Evolutionary conservation across 805 yeast genomes (phyloP), one percentile per base, ranked within the genome.

Genomic region (Saturnispora quitensis): DNA sequence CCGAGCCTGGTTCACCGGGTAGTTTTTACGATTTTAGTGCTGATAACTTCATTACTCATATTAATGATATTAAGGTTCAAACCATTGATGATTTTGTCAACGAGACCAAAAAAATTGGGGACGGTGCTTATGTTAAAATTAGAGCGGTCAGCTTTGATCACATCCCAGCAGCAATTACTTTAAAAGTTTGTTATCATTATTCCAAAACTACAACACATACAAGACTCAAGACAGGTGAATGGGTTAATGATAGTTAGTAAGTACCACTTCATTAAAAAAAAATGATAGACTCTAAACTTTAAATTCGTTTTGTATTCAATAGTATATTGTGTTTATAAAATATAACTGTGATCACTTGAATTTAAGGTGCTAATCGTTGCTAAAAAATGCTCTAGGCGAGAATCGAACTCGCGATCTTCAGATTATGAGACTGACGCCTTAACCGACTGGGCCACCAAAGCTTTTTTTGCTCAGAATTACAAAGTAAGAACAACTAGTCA

Each of bases 1-100:
- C 85, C 62, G 75, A 82, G 42, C 76, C 79, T 36, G 96, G 96
- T 6, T 87, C 96, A 0, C 97, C 97, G 8, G 93, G 93, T n/a
- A 75, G 80, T 51, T 90, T 86, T 62, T 89, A 86, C 64, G 86
- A 86, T 15, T 76, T 90, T 52, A 79, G 82, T 20, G 76, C 87
- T 3, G 85, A 93, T 2, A 84, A 85, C 60, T 89, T 89, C 71
- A 85, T 89, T 52, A 89, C 97, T 1, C 96, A 89, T 63, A 87
- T 89, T 43, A 87, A 89, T 64, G 96, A 87, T 50, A 61, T 69
- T 18, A 80, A 83, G 46, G 87, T 95, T 0, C 80, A 81, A 7
- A 86, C 82, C 43, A 65, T 90, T 51, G 84, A 80, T 28, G 73
- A 81, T 4, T 89, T 90, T 60, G 69, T 85, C 54, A 67, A 70